A percentile compares a stretch with the other conserved stretches of the same genome.
Conservation (phyloP, 495 filamentous ascomycete species). For the Endocarpon pusillum region DNA sequence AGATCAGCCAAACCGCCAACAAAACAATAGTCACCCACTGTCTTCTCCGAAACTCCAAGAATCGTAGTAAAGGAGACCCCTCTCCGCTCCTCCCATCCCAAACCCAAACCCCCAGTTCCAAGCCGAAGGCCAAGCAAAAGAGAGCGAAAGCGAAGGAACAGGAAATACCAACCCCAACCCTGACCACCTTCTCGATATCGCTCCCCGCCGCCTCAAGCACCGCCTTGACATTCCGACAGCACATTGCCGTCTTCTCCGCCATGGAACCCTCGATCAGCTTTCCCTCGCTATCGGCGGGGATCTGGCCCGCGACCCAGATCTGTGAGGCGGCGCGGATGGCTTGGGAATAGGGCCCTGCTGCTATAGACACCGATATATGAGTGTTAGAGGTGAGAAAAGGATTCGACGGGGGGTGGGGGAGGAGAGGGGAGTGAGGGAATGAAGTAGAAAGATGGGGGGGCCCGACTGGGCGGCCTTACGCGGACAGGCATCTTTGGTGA, state of each 20-base stretch:
- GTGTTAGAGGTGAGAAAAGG: too few species aligned
- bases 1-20: not conserved
- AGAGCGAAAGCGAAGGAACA: not conserved
- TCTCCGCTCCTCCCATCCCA: too few species aligned
- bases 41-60: too few species aligned
- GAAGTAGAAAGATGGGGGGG: too few species aligned
- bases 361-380: too few species aligned
- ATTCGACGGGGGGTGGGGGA: too few species aligned
- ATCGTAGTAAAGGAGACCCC: too few species aligned
- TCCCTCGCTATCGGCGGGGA: conserved; percentile 61
- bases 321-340: conserved; percentile 66
- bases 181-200: conserved; percentile 57
- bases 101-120: too few species aligned
- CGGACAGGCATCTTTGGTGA: too few species aligned
- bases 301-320: conserved; percentile 88
- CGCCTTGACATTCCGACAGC: conserved; percentile 61
- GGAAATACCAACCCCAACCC: conserved; percentile 35
- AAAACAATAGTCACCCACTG: not conserved
- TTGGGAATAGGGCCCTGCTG: conserved; percentile 57
- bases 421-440: too few species aligned
- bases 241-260: conserved; percentile 54
- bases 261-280: conserved; percentile 63
- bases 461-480: too few species aligned
- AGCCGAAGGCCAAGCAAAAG: conserved; percentile 1
- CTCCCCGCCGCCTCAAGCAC: conserved; percentile 65